phyloP scores from a whole-genome alignment of 306 rosid genomes.

The Clitoria ternatea region DNA sequence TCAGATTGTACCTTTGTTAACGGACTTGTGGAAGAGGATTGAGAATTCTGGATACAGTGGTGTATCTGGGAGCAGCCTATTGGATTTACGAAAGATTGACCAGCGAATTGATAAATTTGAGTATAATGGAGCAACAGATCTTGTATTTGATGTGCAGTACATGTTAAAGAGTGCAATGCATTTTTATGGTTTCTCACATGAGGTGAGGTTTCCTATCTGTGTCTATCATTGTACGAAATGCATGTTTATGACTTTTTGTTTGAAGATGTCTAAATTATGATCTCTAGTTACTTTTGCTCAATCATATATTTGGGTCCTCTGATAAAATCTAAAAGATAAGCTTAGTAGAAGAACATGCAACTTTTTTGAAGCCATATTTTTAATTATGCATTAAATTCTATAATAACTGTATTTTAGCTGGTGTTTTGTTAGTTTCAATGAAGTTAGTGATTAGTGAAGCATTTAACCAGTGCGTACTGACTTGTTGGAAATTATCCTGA shows the following conservation, averaged over 20 bases:
- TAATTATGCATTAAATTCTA: background rate
- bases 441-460: background rate
- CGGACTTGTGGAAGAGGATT: constrained; percentile 92
- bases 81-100: constrained; percentile 84
- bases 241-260: background rate
- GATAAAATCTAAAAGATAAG: background rate
- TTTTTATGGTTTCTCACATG: constrained; percentile 72
- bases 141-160: constrained; percentile 81
- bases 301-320: background rate
- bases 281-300: background rate
- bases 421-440: background rate
- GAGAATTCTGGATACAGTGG: constrained; percentile 61
- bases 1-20: constrained; percentile 86
- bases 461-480: background rate
- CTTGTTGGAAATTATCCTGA: background rate
- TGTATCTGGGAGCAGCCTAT: constrained; percentile 62
- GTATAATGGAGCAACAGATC: constrained; percentile 79
- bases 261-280: background rate
- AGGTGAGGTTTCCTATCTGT: constrained; percentile 47
- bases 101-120: constrained; percentile 82
- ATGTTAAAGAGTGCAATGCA: constrained; percentile 93
- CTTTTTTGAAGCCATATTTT: background rate
- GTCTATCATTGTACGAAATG: too few relatives aligned
- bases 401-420: background rate
- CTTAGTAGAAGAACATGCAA: background rate